These are phyloP conservation scores for Saccharomycopsis sp. DNA, from an alignment of 805 yeast genomes.

Conservation along the genomic window DNA sequence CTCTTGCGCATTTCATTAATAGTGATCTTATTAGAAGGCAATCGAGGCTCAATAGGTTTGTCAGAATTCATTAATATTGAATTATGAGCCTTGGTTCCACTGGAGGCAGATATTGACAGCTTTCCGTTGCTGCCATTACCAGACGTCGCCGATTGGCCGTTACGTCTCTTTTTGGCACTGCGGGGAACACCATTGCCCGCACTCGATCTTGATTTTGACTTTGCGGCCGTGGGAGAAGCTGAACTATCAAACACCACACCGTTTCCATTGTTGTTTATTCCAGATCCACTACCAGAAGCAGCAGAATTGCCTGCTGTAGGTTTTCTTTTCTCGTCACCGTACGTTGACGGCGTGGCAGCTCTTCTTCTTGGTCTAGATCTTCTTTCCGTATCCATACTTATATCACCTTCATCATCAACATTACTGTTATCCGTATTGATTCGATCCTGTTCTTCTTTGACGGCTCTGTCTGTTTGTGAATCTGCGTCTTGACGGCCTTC, in stretches of 20 bases:
- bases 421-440: constrained; percentile 3
- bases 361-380: constrained; percentile 27
- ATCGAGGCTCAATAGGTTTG: constrained; percentile 76
- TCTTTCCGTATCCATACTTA: neutral
- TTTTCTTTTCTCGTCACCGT: neutral
- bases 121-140: neutral
- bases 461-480: constrained; percentile 6
- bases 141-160: neutral
- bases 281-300: neutral
- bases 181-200: neutral
- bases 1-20: constrained; percentile 82
- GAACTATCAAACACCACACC: neutral
- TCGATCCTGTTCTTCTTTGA: constrained; percentile 17
- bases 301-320: neutral
- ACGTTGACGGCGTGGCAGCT: constrained; percentile 20
- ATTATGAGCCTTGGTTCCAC: constrained; percentile 10
- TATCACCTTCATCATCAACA: constrained; percentile 22
- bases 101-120: neutral
- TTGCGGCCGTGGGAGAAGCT: constrained; percentile 11
- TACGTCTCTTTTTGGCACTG: neutral
- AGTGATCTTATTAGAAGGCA: constrained; percentile 70
- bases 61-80: constrained; percentile 26
- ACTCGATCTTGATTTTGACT: constrained; percentile 5
- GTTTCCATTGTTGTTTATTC: no score
- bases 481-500: neutral